Conservation (phyloP, 805 yeast species). For the Metschnikowia sp. region DNA sequence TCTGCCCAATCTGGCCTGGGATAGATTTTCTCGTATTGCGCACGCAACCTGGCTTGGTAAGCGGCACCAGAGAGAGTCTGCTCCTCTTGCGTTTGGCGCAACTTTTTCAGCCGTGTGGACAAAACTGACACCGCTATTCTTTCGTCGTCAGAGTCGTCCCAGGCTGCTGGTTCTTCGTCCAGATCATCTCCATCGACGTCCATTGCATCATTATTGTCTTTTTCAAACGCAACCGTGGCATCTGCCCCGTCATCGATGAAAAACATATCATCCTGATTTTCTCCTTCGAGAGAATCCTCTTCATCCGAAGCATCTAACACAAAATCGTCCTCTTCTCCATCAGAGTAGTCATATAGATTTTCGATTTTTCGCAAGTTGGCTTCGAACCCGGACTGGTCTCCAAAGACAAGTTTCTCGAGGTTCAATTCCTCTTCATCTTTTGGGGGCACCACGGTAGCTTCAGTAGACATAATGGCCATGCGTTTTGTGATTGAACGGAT, state of each 20-base stretch:
- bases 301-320: conserved; percentile 16
- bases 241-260: conserved; percentile 45
- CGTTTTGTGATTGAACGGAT: neutral
- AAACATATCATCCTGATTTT: conserved; percentile 39
- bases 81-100: conserved; percentile 61
- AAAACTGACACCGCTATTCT: conserved; percentile 56
- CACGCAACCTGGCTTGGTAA: conserved; percentile 60
- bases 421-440: conserved; percentile 82
- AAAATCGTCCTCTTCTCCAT: conserved; percentile 27
- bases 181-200: conserved; percentile 31
- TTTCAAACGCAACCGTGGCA: conserved; percentile 38
- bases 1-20: conserved; percentile 85
- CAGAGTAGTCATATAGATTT: conserved; percentile 47
- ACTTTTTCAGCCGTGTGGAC: conserved; percentile 63
- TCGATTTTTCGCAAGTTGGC: conserved; percentile 58
- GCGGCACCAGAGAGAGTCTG: conserved; percentile 52
- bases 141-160: conserved; percentile 95
- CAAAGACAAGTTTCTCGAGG: conserved; percentile 83
- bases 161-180: conserved; percentile 39
- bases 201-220: conserved; percentile 29
- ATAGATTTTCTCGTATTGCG: conserved; percentile 69
- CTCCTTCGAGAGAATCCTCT: conserved; percentile 24
- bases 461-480: neutral
- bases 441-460: neutral
- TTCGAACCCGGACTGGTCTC: conserved; percentile 77